Base-by-base conservation (phyloP, 2,329 filamentous ascomycete genomes). In the Allantophomopsis cytisporea region DNA sequence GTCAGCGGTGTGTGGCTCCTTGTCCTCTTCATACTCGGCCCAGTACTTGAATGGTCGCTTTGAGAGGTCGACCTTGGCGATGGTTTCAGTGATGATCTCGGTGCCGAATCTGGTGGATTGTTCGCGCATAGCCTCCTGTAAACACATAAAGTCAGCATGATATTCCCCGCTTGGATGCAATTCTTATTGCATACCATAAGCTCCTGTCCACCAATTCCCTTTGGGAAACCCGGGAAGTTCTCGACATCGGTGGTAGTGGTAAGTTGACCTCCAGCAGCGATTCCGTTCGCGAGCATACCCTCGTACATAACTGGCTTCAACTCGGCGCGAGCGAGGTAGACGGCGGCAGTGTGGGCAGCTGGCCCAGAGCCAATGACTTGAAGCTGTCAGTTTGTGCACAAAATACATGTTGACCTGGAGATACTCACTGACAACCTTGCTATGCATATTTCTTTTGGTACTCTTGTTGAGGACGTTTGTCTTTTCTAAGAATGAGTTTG, bases 221-320 rank as follows among this genome's bases (percentile, higher is more conserved):
- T 75, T 54, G 84, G 83, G 67, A 96, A 98, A 36, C 91, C 91
- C 18, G 91, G 91, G 64, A 82, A 98, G 73, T 98, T 98, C 70
- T 98, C 91, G 43, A 98, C 79, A 51, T 98, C 93, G 54, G 94
- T 96, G 40, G 91, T 98, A 18, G 93, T 98, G 40, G 93, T 98
- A 51, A 98, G 73, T 71, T 98, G 91, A 42, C 91, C 91, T 51
- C 91, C 91, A 35, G 91, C 86, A 6, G 91, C 91, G 54, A 93
- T 94, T 55, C 89, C 91, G 57, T 95, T 91, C 53, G 91, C 91
- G 60, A 98, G 79, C 73, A 98, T 94, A 52, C 91, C 91, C 67
- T 98, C 91, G 60, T 96, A 98, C 50, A 98, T 72, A 46, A 95
- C 83, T 46, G 91, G 91, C 64, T 93, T 84, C 58, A 98, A 66